Evolutionary conservation across 768 basidiomycete species (phyloP).

Genomic region (Amanita pseudoporphyria): DNA sequence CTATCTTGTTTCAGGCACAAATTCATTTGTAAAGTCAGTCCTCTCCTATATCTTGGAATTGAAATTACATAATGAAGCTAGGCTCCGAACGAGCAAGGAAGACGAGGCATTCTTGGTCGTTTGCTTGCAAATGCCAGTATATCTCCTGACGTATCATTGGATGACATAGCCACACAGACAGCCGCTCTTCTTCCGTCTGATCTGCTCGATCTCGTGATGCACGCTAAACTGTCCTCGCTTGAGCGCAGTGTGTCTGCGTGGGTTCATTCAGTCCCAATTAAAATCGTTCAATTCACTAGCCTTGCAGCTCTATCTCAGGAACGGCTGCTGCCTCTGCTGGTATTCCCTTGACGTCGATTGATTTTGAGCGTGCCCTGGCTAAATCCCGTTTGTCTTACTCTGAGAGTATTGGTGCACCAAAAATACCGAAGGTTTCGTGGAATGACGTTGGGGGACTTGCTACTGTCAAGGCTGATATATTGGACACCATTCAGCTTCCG

Average conservation of each 20-base stretch:
- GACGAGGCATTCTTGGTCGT: conserved; percentile 48
- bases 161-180: conserved; percentile 69
- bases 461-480: conserved; percentile 80
- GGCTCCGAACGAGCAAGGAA: conserved; percentile 76
- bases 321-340: conserved; percentile 26
- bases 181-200: conserved; percentile 86
- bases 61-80: conserved; percentile 18
- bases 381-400: conserved; percentile 73
- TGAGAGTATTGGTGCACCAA: conserved; percentile 93
- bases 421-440: conserved; percentile 93
- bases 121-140: conserved; percentile 32
- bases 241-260: conserved; percentile 28
- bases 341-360: conserved; percentile 39
- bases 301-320: background rate
- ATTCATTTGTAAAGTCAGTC: conserved; percentile 56
- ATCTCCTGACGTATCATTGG: conserved; percentile 73
- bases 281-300: background rate
- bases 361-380: conserved; percentile 66
- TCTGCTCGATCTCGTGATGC: conserved; percentile 56
- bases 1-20: conserved; percentile 81
- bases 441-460: conserved; percentile 94
- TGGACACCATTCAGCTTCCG: conserved; percentile 93
- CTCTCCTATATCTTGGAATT: background rate
- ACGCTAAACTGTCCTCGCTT: conserved; percentile 47
- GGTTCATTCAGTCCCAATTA: conserved; percentile 21